A percentile compares a stretch with the other conserved stretches of the same genome.
Conservation (phyloP, 73 alveolate species). For the Paraurostyla sp. region DNA sequence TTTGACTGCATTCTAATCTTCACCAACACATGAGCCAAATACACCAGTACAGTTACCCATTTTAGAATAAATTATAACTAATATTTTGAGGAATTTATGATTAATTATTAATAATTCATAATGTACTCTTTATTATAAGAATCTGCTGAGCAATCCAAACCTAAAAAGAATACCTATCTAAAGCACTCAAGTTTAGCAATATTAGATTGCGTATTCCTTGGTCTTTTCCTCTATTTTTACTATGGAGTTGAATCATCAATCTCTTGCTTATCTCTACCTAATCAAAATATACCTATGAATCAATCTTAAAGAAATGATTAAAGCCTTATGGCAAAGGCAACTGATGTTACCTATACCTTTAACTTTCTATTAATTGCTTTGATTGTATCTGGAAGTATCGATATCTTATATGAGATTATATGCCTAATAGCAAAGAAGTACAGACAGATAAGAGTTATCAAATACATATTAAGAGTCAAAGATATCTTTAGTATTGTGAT, state of each 20-base stretch:
- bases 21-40: constrained; percentile 40
- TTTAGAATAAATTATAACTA: background rate
- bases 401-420: background rate
- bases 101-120: background rate
- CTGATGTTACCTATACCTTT: background rate
- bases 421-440: background rate
- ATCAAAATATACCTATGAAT: no score
- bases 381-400: background rate
- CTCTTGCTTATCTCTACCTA: no score
- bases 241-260: background rate
- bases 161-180: background rate
- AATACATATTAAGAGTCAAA: background rate
- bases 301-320: no score
- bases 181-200: background rate
- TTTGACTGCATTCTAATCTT: constrained; percentile 25
- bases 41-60: constrained; percentile 65
- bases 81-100: no score
- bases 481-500: background rate
- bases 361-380: background rate
- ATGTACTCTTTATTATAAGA: background rate
- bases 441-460: background rate
- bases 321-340: background rate
- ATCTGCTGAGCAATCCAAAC: background rate
- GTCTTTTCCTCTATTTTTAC: background rate
- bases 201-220: background rate